Conservation (phyloP, 139 green algal species). For the Picocystis salinarum region DNA sequence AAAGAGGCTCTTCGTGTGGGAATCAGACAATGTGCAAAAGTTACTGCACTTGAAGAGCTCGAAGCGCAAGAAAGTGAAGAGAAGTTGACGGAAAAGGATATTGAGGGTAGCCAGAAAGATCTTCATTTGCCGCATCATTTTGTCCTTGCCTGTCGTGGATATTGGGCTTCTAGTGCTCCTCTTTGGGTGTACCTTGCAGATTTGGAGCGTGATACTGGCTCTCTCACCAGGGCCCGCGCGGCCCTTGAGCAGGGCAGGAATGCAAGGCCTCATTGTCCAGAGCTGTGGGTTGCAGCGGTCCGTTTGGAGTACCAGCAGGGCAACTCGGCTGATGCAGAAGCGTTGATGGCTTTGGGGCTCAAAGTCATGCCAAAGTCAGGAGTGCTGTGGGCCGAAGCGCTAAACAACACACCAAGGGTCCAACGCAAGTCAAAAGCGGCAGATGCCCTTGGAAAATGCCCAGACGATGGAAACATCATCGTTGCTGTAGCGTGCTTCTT, state of each 20-base stretch:
- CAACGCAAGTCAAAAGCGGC: slow-evolving; percentile 53
- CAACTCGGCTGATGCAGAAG: slow-evolving; percentile 47
- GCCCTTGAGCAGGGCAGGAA: not conserved
- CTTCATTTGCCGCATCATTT: not conserved
- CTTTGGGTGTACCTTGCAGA: too few species aligned
- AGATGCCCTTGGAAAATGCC: slow-evolving; percentile 83
- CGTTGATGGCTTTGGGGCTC: slow-evolving; percentile 70
- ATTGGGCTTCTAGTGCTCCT: too few species aligned
- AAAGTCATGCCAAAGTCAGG: slow-evolving; percentile 69
- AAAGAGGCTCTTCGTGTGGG: too few species aligned
- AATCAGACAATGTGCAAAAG: too few species aligned
- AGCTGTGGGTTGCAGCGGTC: slow-evolving; percentile 80
- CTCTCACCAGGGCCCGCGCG: slow-evolving; percentile 5
- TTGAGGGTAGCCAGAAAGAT: slow-evolving; percentile 2
- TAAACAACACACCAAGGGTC: slow-evolving; percentile 65
- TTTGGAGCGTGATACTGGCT: too few species aligned
- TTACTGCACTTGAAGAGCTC: too few species aligned
- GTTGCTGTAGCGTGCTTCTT: slow-evolving; percentile 76
- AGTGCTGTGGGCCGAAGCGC: slow-evolving; percentile 64
- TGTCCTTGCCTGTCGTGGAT: too few species aligned
- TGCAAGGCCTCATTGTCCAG: slow-evolving; percentile 4
- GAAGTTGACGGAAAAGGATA: too few species aligned
- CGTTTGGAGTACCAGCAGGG: slow-evolving; percentile 45
- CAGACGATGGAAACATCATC: slow-evolving; percentile 33
- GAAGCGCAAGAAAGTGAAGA: too few species aligned